Base-by-base conservation (phyloP, 371 early-diverging fungal species). In the Capillidium heterosporum region DNA sequence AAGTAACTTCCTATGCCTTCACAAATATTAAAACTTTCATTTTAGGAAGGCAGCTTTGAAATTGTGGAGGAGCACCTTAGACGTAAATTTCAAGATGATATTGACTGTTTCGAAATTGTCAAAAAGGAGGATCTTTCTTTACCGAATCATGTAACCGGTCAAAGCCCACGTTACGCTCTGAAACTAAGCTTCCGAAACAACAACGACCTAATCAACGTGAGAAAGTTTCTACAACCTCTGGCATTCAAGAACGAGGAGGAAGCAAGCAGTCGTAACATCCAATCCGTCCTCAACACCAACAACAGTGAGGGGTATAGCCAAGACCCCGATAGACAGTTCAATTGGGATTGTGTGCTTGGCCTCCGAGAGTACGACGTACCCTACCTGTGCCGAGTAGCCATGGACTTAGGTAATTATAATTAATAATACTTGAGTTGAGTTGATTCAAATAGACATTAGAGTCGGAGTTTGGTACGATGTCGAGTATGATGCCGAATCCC, bases 401-500 rank as follows among this genome's bases (percentile, higher is more conserved):
- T 97, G 28, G 96, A 97, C 67, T 71, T 79, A 56, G 82, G 88
- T 81, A 73, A 57, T 63, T 48, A 48, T 29, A 35, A 39, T 3
- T 2, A 59, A 32, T 39, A 29, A 19, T 46, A 26, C 13, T 48
- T 39, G 23, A 26, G 2, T 28, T 32, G 35, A 29, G 47, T 40
- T 56, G 32, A 42, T 53, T 28, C 21, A 32, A 24, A 7, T 59
- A 84, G 92, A 91, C 60, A 78, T 92, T 46, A 85, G 98, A 8
- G 94, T 98, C 10, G 98, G 98, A n/a, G 65, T 82, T 10, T 98
- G 98, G 98, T 98, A 95, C 67, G 79, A 65, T 8, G 87, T 87
- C 19, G 70, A 68, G 39, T 43, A 21, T 23, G 15, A 55, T 43
- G n/a, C n/a, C 17, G 83, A 80, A 0, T 63, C 67, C 29, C 64